Evolutionary conservation across 345 rosid genomes (phyloP).

Genomic region (Eutrema heterophyllum): DNA sequence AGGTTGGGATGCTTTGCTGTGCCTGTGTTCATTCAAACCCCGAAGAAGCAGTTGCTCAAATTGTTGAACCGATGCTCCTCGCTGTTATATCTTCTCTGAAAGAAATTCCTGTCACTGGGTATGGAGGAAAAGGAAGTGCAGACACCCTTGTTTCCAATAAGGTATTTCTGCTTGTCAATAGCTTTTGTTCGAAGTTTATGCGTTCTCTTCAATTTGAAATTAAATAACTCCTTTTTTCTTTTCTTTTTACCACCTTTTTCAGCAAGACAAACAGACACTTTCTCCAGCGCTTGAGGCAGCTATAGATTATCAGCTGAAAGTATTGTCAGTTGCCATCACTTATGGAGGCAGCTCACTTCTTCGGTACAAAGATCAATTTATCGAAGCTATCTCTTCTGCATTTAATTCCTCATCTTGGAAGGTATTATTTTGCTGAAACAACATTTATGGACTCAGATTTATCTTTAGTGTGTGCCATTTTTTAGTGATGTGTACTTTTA

Average conservation of each 20-base stretch:
- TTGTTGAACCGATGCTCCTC: constrained; percentile 81
- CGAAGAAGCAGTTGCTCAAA: constrained; percentile 76
- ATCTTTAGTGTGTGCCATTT: constrained; percentile 1
- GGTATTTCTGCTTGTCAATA: constrained; percentile 41
- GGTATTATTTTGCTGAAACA: constrained; percentile 42
- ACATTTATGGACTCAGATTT: constrained; percentile 1
- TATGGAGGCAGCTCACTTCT: constrained; percentile 91
- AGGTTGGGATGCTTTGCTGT: constrained; percentile 97
- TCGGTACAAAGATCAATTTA: constrained; percentile 58
- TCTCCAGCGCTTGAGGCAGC: constrained; percentile 97
- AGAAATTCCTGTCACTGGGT: constrained; percentile 87
- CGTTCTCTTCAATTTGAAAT: constrained; percentile 17
- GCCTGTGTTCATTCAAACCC: constrained; percentile 97
- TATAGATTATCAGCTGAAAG: constrained; percentile 88
- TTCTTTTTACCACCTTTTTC: constrained; percentile 10
- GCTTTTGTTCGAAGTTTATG: constrained; percentile 19
- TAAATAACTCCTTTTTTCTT: constrained; percentile 2
- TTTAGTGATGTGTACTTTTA: constrained; percentile 1
- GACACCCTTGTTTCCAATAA: constrained; percentile 49
- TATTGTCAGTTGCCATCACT: constrained; percentile 80
- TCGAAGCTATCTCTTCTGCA: constrained; percentile 72
- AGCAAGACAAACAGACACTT: constrained; percentile 63
- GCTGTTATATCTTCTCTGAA: constrained; percentile 78
- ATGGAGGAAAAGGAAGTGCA: constrained; percentile 68
- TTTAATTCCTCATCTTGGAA: constrained; percentile 97